A percentile compares a stretch with the other conserved stretches of the same genome.
Evolutionary conservation across 495 filamentous ascomycete genomes (phyloP).

Genomic region (Penicillium ochrochloron): DNA sequence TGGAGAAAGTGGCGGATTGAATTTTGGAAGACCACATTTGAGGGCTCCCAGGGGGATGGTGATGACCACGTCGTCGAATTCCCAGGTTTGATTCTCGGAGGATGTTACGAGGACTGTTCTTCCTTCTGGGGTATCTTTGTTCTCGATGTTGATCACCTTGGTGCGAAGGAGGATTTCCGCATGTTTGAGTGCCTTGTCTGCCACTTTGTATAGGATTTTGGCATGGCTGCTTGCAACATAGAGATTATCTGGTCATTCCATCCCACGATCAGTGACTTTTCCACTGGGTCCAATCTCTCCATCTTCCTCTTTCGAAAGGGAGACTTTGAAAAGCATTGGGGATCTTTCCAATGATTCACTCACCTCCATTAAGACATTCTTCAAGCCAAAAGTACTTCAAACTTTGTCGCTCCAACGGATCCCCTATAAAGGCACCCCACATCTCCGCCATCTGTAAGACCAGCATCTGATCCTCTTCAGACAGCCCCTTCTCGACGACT

Average conservation of each 20-base stretch:
- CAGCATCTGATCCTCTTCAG: neutral
- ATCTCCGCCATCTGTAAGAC: conserved; percentile 6
- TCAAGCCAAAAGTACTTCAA: conserved; percentile 3
- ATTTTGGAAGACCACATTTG: neutral
- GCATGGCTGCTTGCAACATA: conserved; percentile 1
- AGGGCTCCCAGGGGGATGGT: neutral
- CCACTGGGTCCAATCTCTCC: too few species aligned
- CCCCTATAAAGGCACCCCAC: conserved; percentile 5
- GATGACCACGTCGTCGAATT: conserved; percentile 2
- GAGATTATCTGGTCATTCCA: neutral
- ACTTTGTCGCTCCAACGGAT: neutral
- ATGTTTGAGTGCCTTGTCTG: neutral
- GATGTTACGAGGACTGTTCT: neutral
- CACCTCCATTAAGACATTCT: neutral
- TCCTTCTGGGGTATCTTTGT: neutral
- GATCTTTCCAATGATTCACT: neutral
- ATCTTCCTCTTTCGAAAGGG: too few species aligned
- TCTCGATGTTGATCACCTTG: neutral
- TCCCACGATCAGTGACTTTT: neutral
- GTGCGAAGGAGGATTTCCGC: neutral
- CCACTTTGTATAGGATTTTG: neutral
- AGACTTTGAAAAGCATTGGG: too few species aligned
- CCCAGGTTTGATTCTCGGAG: neutral
- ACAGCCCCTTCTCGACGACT: neutral
- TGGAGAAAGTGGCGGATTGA: neutral